phyloP scores from a whole-genome alignment of 495 filamentous ascomycete species.

The Staphylotrichum tortipilum region DNA sequence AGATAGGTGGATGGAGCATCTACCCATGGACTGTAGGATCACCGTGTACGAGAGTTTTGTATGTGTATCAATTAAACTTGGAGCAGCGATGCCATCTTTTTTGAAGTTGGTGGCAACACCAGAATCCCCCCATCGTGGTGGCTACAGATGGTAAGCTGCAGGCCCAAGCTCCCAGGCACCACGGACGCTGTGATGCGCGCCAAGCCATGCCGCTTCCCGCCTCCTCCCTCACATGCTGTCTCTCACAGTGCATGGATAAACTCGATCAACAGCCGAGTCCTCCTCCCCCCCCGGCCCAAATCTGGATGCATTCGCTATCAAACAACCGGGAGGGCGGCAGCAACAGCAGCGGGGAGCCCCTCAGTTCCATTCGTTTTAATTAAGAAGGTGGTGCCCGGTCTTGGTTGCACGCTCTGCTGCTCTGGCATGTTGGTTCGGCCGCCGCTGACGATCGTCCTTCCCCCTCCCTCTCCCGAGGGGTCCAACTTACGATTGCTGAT shows the following conservation, averaged over 20 bases:
- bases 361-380: background rate
- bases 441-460: too few relatives aligned
- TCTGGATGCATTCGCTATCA: background rate
- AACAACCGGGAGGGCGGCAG: background rate
- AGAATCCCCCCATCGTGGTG: too few relatives aligned
- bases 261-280: conserved; percentile 1
- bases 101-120: too few relatives aligned
- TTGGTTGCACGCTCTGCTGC: background rate
- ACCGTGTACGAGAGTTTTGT: conserved; percentile 7
- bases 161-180: background rate
- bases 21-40: conserved; percentile 18
- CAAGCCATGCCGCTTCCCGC: too few relatives aligned
- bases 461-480: too few relatives aligned
- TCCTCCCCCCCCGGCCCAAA: background rate
- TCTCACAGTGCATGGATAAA: background rate
- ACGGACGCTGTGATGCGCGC: background rate
- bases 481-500: too few relatives aligned
- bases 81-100: too few relatives aligned
- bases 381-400: too few relatives aligned
- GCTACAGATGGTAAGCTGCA: background rate
- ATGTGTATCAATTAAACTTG: background rate
- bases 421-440: background rate
- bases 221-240: background rate
- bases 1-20: conserved; percentile 2
- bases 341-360: background rate